Evolutionary conservation across 2,329 filamentous ascomycete genomes (phyloP).

Genomic region (Xylaria sp.): DNA sequence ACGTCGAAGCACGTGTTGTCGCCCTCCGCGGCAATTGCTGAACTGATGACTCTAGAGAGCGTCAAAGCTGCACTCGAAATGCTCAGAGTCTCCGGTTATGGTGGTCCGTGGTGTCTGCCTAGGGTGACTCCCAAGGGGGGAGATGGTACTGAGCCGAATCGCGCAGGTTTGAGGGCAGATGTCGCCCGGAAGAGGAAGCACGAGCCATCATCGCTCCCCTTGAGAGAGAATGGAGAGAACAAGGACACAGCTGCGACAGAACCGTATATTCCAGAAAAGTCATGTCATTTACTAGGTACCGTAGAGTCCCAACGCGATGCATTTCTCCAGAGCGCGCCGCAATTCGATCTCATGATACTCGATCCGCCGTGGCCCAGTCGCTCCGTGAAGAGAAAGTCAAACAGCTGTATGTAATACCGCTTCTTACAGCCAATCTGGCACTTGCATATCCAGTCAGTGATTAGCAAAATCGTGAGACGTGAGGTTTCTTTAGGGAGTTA

Average conservation of each 20-base stretch:
- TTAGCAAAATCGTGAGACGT: too few relatives aligned
- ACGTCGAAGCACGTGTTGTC: slow-evolving; percentile 43
- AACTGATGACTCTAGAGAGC: slow-evolving; percentile 58
- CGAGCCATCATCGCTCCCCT: neutral
- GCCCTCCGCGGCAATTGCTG: slow-evolving; percentile 56
- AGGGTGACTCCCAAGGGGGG: slow-evolving; percentile 38
- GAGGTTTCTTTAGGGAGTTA: too few relatives aligned
- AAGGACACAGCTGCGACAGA: neutral
- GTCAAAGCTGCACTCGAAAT: slow-evolving; percentile 52
- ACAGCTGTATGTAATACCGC: slow-evolving; percentile 50
- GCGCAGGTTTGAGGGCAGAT: neutral
- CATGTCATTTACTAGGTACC: slow-evolving; percentile 55
- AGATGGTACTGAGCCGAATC: neutral
- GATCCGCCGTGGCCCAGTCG: slow-evolving; percentile 85
- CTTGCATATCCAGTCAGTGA: neutral
- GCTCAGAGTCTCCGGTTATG: slow-evolving; percentile 39
- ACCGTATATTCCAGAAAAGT: slow-evolving; percentile 48
- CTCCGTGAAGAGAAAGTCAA: slow-evolving; percentile 67
- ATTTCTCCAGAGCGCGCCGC: slow-evolving; percentile 52
- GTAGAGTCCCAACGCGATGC: slow-evolving; percentile 48
- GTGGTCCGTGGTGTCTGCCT: slow-evolving; percentile 55
- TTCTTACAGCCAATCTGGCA: neutral
- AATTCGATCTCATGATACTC: slow-evolving; percentile 72
- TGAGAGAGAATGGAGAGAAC: too few relatives aligned
- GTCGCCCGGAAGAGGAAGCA: slow-evolving; percentile 25